phyloP scores from a whole-genome alignment of 2,329 filamentous ascomycete species.

The Pseudogymnoascus sp. region DNA sequence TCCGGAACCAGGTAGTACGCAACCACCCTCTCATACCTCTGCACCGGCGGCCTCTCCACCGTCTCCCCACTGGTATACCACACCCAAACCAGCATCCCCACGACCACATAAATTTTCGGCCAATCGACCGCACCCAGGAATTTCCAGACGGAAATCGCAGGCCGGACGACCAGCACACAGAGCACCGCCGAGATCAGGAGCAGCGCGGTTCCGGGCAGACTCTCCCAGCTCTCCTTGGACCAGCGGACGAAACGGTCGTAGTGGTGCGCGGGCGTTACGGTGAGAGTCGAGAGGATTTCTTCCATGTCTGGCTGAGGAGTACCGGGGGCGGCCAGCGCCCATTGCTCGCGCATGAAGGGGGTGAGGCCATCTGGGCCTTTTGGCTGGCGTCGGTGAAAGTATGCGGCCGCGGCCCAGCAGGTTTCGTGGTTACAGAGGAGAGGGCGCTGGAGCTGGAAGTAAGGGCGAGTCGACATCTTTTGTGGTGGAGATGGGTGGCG shows the following conservation, averaged over 20 bases:
- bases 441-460: background rate
- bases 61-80: background rate
- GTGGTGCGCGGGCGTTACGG: background rate
- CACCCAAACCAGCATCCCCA: background rate
- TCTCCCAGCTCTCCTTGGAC: background rate
- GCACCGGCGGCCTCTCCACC: background rate
- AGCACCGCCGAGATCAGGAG: background rate
- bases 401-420: background rate
- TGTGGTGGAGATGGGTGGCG: background rate
- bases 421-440: background rate
- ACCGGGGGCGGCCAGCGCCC: background rate
- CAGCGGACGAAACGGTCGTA: background rate
- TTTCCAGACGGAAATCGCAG: background rate
- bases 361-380: background rate
- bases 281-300: background rate
- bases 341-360: background rate
- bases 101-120: background rate
- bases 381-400: background rate
- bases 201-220: background rate
- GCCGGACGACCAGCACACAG: background rate
- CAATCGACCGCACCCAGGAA: background rate
- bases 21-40: background rate
- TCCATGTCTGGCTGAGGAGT: background rate
- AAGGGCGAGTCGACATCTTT: background rate
- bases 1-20: constrained; percentile 7